A percentile compares a stretch with the other conserved stretches of the same genome.
phyloP scores from a whole-genome alignment of 164 flowering plant species.

The Stephania cephalantha region DNA sequence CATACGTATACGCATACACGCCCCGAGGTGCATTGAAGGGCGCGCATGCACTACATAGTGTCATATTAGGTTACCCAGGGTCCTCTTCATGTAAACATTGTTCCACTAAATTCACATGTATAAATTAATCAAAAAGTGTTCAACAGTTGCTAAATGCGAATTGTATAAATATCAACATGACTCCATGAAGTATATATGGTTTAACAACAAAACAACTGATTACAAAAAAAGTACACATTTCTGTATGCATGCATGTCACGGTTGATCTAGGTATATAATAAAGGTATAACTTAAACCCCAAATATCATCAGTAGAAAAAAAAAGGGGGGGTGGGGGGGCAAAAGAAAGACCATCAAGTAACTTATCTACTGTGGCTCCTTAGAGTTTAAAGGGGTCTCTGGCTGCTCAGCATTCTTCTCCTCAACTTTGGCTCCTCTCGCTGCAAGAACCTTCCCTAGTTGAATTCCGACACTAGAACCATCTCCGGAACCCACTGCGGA shows the following conservation, averaged over 20 bases:
- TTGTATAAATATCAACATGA: too few relatives aligned
- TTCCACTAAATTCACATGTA: too few relatives aligned
- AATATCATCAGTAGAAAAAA: background rate
- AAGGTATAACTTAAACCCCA: background rate
- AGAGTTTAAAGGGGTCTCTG: background rate
- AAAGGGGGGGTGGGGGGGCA: background rate
- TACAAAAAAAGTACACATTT: background rate
- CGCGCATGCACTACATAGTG: too few relatives aligned
- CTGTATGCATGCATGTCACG: background rate
- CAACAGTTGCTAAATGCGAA: too few relatives aligned
- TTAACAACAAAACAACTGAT: background rate
- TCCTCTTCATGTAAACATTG: too few relatives aligned
- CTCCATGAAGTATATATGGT: background rate
- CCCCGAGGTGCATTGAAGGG: too few relatives aligned
- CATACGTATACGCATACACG: too few relatives aligned
- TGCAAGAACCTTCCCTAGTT: conserved; percentile 15
- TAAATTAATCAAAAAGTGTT: too few relatives aligned
- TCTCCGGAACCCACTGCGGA: conserved; percentile 8
- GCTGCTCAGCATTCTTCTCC: conserved; percentile 6
- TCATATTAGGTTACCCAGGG: too few relatives aligned
- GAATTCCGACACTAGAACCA: conserved; percentile 21
- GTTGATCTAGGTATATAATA: background rate
- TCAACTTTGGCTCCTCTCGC: background rate
- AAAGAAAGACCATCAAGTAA: background rate
- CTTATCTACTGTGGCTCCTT: background rate